Percentiles rank a stretch among this genome's conserved stretches.
Evolutionary conservation across 2,329 filamentous ascomycete genomes (phyloP).

Genomic region (Penicillium sp.): DNA sequence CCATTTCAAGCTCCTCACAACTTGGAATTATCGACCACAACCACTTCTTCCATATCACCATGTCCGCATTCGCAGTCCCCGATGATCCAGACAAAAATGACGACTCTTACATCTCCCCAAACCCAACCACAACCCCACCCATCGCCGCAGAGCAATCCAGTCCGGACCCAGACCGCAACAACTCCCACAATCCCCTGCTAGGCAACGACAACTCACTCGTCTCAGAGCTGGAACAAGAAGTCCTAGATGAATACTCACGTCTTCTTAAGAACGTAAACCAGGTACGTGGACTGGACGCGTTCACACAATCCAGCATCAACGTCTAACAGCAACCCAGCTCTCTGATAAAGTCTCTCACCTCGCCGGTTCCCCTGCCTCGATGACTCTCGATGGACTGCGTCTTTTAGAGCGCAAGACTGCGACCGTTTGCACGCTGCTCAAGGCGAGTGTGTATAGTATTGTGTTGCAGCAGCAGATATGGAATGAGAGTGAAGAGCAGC

Average conservation of each 20-base stretch:
- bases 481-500: slow-evolving; percentile 48
- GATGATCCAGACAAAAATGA: slow-evolving; percentile 17
- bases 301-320: no score
- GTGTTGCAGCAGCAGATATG: slow-evolving; percentile 95
- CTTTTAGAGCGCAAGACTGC: slow-evolving; percentile 91
- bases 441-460: slow-evolving; percentile 98
- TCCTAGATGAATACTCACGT: slow-evolving; percentile 87
- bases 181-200: slow-evolving; percentile 34
- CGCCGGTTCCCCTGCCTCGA: slow-evolving; percentile 64
- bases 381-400: slow-evolving; percentile 70
- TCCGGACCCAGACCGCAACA: slow-evolving; percentile 15
- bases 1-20: background rate
- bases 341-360: slow-evolving; percentile 47
- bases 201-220: slow-evolving; percentile 43
- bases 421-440: slow-evolving; percentile 88
- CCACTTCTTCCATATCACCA: slow-evolving; percentile 2
- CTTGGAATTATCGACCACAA: background rate
- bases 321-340: slow-evolving; percentile 27
- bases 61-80: slow-evolving; percentile 21
- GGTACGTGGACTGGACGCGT: slow-evolving; percentile 44
- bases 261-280: slow-evolving; percentile 87
- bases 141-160: slow-evolving; percentile 12
- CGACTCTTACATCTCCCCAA: slow-evolving; percentile 16
- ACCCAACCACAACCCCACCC: slow-evolving; percentile 16
- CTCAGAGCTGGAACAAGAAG: slow-evolving; percentile 80